These are phyloP conservation scores for Persicaria tinctoria DNA, from an alignment of 148 eudicot species.

Conservation along the genomic window DNA sequence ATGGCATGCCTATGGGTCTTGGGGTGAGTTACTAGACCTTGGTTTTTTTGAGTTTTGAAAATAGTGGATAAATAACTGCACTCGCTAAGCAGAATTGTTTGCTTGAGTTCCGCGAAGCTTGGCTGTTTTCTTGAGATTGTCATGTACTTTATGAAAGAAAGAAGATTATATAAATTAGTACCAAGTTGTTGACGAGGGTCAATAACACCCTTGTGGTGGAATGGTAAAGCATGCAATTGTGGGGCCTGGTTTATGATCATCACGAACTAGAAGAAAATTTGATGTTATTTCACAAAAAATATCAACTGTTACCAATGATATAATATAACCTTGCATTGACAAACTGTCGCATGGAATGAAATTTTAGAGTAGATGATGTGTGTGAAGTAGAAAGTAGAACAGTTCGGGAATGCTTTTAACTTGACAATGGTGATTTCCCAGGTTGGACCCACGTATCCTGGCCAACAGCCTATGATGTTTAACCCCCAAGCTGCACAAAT, in stretches of 20 bases:
- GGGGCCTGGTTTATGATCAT: no score
- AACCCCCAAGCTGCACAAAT: constrained; percentile 65
- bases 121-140: background rate
- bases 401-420: background rate
- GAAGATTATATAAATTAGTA: background rate
- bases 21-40: constrained; percentile 56
- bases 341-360: background rate
- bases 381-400: no score
- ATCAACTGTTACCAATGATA: background rate
- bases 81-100: background rate
- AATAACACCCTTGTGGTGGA: background rate
- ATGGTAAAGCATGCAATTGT: no score
- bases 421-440: constrained; percentile 19
- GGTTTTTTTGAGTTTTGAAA: background rate
- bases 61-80: background rate
- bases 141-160: background rate
- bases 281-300: background rate
- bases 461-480: constrained; percentile 67
- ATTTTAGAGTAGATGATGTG: background rate
- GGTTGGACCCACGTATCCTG: constrained; percentile 69
- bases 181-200: background rate
- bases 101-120: background rate
- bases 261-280: background rate
- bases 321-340: background rate
- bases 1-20: constrained; percentile 80